Base-by-base conservation (phyloP, 805 yeast genomes). In the Candida tibetensis region DNA sequence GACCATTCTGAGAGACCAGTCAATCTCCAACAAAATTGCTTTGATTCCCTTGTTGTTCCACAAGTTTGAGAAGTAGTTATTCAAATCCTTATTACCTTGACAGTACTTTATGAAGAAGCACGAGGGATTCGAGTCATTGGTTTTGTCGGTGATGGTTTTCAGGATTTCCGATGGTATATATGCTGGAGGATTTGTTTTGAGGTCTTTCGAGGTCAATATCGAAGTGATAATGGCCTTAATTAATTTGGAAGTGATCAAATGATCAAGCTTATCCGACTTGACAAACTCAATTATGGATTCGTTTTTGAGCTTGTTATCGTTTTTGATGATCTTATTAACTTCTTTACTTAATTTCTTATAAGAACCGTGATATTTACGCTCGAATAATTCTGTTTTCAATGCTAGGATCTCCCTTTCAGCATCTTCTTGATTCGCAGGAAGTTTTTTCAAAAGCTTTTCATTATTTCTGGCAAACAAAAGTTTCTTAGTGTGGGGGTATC, bases 401-500 rank as follows among this genome's bases (percentile, higher is more conserved):
- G 66, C 62, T 4, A 52, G 47, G 8, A 81, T 79, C 57, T 69
- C 71, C 10, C 42, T 39, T 17, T 59, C 41, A 1, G 81, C 83
- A 3, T 71, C 76, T 9, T 63, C 61, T 39, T 57, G 57, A 4
- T 64, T 43, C 19, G 60, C 36, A 8, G 77, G 77, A 8, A 72
- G 51, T 39, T 64, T 62, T 38, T 69, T 58, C 34, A 72, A 46
- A 34, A 70, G 53, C 43, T 71, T 71, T 21, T 60, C 57, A 35
- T 63, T 69, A 39, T 64, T 62, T 47, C 71, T 72, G 1, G 82
- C 74, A 26, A 57, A 55, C 28, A 73, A 54, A 34, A 76, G 57
- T 46, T 61, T 66, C 45, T 63, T 72, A 2, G 84, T 78, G 33
- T 69, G 66, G 1, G 69, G 62, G 51, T 65, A 77, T 41, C 85